Evolutionary conservation across 352 stramenopile genomes (phyloP).

Genomic region (Phytophthora meadii): DNA sequence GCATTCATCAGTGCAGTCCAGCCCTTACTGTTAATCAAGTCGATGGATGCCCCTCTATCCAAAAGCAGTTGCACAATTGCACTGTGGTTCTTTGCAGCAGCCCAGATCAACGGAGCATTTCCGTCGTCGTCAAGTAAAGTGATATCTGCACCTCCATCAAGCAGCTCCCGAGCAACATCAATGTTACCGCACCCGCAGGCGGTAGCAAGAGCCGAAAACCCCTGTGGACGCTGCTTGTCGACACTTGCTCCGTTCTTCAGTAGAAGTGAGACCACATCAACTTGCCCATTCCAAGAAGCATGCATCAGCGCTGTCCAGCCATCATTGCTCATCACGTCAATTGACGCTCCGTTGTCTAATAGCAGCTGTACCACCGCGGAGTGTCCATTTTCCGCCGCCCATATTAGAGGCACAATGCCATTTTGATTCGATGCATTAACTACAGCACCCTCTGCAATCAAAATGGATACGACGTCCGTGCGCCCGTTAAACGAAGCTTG

Average conservation of each 20-base stretch:
- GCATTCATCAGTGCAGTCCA: background rate
- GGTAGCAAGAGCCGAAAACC: background rate
- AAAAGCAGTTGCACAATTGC: background rate
- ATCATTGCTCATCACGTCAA: background rate
- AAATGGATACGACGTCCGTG: no score
- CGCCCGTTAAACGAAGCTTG: no score
- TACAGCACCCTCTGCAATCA: background rate
- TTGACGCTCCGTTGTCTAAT: background rate
- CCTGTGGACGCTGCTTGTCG: background rate
- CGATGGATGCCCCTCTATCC: background rate
- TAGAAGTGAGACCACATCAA: background rate
- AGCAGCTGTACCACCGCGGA: background rate
- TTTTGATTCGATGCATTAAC: background rate
- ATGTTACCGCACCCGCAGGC: background rate
- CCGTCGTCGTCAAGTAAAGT: background rate
- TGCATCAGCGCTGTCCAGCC: background rate
- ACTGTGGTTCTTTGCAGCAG: background rate
- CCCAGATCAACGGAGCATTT: background rate
- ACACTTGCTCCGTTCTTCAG: background rate
- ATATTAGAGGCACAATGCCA: background rate
- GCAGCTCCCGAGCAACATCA: background rate
- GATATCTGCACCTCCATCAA: background rate
- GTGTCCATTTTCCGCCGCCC: background rate
- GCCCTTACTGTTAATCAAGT: background rate
- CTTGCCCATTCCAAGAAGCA: background rate